phyloP scores from a whole-genome alignment of 208 protist species.

The Leishmania tarentolae region DNA sequence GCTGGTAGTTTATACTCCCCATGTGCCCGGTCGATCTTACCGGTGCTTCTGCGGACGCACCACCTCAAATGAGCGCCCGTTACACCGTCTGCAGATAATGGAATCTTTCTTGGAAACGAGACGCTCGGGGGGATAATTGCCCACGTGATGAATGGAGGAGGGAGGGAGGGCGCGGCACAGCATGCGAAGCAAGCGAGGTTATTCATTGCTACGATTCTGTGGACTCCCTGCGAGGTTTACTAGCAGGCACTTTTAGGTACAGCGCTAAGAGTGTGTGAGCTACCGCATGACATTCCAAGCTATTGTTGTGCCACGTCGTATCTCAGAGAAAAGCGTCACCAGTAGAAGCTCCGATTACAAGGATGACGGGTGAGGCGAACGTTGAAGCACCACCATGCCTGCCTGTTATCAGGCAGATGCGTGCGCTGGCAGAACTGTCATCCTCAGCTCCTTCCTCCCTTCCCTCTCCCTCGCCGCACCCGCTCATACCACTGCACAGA shows the following conservation, averaged over 20 bases:
- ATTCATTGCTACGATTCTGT: neutral
- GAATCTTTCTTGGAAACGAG: neutral
- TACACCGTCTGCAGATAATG: neutral
- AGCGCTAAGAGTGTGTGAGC: neutral
- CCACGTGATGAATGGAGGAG: neutral
- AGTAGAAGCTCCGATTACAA: neutral
- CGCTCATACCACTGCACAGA: neutral
- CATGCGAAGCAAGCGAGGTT: neutral
- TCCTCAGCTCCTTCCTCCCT: neutral
- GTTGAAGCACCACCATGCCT: neutral
- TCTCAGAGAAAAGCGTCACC: neutral
- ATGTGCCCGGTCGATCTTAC: neutral
- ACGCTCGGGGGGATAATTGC: neutral
- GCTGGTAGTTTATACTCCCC: no score
- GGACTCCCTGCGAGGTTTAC: neutral
- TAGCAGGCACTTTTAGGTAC: neutral
- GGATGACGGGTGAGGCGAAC: no score
- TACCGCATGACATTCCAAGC: neutral
- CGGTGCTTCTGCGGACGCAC: neutral
- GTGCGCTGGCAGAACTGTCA: neutral
- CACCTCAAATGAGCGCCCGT: neutral
- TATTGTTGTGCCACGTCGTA: no score
- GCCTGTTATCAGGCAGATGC: no score
- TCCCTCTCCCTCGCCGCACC: neutral
- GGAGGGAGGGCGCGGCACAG: neutral